Percentiles rank a stretch among this genome's conserved stretches.
These are phyloP conservation scores for Paecilomyces niveus DNA, from an alignment of 2,329 filamentous ascomycete genomes.

Conservation along the genomic window DNA sequence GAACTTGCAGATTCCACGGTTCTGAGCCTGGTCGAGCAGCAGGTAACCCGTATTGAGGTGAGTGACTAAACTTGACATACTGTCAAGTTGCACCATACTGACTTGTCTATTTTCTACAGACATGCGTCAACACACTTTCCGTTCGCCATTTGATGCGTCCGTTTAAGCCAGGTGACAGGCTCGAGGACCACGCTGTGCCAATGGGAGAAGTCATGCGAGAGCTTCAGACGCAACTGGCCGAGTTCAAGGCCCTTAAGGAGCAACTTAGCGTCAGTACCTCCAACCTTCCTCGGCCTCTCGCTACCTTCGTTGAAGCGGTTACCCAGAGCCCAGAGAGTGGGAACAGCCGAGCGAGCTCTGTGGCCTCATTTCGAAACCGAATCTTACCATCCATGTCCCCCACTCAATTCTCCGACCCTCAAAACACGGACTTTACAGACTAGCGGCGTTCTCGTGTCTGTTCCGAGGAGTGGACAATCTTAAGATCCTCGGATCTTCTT, in stretches of 20 bases:
- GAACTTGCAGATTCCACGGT: slow-evolving; percentile 86
- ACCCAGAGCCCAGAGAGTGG: neutral
- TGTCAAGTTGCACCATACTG: slow-evolving; percentile 13
- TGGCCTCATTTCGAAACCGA: neutral
- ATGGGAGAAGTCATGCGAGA: slow-evolving; percentile 59
- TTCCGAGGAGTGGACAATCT: neutral
- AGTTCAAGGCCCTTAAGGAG: slow-evolving; percentile 34
- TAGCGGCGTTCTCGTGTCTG: neutral
- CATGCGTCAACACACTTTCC: slow-evolving; percentile 70
- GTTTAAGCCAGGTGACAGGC: slow-evolving; percentile 52
- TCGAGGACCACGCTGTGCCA: slow-evolving; percentile 68
- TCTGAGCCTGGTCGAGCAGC: slow-evolving; percentile 85
- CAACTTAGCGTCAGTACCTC: slow-evolving; percentile 24
- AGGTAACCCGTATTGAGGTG: slow-evolving; percentile 94
- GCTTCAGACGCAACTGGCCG: slow-evolving; percentile 33
- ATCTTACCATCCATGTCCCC: neutral
- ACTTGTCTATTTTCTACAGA: slow-evolving; percentile 43
- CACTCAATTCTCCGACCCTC: neutral
- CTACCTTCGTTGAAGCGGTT: slow-evolving; percentile 3
- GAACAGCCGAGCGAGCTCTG: neutral
- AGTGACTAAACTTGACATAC: slow-evolving; percentile 24
- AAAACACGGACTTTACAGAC: neutral
- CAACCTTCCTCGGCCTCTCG: slow-evolving; percentile 13
- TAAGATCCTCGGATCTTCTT: neutral
- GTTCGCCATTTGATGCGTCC: slow-evolving; percentile 74